Percentiles rank a stretch among this genome's conserved stretches.
These are phyloP conservation scores for Paraphoma sp. DNA, from an alignment of 2,329 filamentous ascomycete species.

Conservation along the genomic window DNA sequence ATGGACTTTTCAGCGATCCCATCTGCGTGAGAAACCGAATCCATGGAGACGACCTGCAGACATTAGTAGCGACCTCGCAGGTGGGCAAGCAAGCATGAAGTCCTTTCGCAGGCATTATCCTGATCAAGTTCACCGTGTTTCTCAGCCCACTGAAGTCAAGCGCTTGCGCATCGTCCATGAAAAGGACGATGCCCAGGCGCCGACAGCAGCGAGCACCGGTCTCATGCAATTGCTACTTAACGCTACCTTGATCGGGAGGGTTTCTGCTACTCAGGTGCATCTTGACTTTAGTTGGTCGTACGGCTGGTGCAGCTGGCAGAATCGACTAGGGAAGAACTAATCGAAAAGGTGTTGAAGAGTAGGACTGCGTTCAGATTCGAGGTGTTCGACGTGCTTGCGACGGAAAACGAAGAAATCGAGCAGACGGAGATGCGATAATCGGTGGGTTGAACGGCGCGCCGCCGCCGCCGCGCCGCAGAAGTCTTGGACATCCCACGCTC, in stretches of 20 bases:
- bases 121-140: constrained; percentile 64
- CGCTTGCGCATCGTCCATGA: no score
- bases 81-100: constrained; percentile 53
- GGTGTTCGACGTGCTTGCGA: no score
- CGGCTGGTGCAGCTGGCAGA: constrained; percentile 9
- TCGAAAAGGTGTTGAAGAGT: not conserved
- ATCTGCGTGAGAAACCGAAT: constrained; percentile 10
- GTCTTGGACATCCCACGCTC: no score
- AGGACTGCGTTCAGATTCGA: no score
- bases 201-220: constrained; percentile 42
- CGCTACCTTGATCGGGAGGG: constrained; percentile 47
- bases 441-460: no score
- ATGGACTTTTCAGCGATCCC: constrained; percentile 30
- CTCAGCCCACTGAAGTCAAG: constrained; percentile 51
- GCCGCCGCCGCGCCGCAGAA: no score
- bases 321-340: no score
- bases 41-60: constrained; percentile 39
- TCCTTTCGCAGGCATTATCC: constrained; percentile 62
- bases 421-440: no score
- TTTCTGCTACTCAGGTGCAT: constrained; percentile 43
- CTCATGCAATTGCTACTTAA: constrained; percentile 43
- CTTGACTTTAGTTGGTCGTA: constrained; percentile 35
- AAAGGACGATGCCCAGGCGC: not conserved
- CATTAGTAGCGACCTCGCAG: constrained; percentile 39
- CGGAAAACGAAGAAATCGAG: no score